Base-by-base conservation (phyloP, 495 filamentous ascomycete genomes). In the Acidiella bohemica region DNA sequence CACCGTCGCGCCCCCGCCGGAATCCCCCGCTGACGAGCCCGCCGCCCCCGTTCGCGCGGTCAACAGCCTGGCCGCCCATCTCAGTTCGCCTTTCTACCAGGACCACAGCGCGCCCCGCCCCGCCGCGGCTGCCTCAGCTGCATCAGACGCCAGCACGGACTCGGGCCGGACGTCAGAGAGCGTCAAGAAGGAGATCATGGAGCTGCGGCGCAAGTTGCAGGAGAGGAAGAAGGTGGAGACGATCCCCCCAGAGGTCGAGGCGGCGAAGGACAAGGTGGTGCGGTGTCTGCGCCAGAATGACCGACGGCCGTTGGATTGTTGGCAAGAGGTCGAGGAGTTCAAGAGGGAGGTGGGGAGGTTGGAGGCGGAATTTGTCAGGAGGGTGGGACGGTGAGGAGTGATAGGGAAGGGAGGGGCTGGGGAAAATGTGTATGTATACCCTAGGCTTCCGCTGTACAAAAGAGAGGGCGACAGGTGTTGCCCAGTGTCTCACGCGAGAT, bases 241-340 rank as follows among this genome's bases (percentile, higher is more conserved):
- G 47, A 42, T 73, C 38, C 75, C 78, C 59, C 71, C 75, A 42
- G 67, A 62, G 33, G 71, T 94, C 20, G 71, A 80, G 58, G 68
- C 67, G 59, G 86, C 92, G 25, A 80, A 79, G 56, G 64, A 70
- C 42, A 72, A 78, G 45, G 79, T 97, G 34, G 73, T 90, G 45
- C 69, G 72, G 32, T 97, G 90, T 60, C 66, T 97, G 67, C 65
- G 79, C 49, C 67, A 76, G 55, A 80, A 95, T 64, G 88, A 96
- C 54, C 67, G 86, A 36, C 70, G 85, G 61, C 92, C 90, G 56
- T 61, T 97, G 57, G 78, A 96, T 68, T 97, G 90, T 70, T 96
- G 84, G 80, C 71, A 75, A 60, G 92, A 97, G 70, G 87, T 96
- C 14, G 81, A 84, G 61, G 68, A 64, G 21, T 97, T 97, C 53